Evolutionary conservation across 371 early-diverging fungal species (phyloP), one percentile per base, ranked within the genome.

Genomic region (Fennellomyces sp.): DNA sequence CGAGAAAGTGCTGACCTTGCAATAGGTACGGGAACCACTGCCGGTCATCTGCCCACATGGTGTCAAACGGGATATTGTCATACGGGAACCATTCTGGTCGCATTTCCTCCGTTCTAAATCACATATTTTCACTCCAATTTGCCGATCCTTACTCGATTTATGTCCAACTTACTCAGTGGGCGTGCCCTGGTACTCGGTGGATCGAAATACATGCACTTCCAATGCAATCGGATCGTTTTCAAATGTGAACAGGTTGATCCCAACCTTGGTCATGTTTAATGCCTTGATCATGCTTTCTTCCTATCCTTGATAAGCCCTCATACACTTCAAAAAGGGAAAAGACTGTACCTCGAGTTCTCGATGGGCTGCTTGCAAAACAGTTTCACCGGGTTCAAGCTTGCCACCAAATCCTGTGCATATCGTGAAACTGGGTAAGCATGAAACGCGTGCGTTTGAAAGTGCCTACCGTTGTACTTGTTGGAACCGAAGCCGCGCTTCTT

Each of bases 401-500:
- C 91, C 91, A 19, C 91, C 91, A 63, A 91, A 91, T 2, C 86
- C 80, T 79, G 19, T 30, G 26, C 33, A 45, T 11, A 28, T 42
- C 21, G 5, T 54, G n/a, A n/a, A n/a, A n/a, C n/a, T 45, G 47
- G 19, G 49, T 45, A 4, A 33, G 31, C 25, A 27, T n/a, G n/a
- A n/a, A n/a, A n/a, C 25, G 2, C 13, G 23, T 27, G 4, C 23
- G 5, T 45, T 29, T 19, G 5, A 4, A 56, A n/a, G n/a, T 31
- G 8, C 52, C 30, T 68, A 73, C 91, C 90, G 53, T 91, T 91
- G 74, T 75, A 87, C 30, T 78, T 80, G 28, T 83, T 80, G 13
- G 69, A 75, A 13, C 91, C 91, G 66, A 91, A 86, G 0, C 91
- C 91, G 8, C 91, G 82, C 63, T 91, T 91, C 66, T 91, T 90